Percentiles rank a stretch among this genome's conserved stretches.
phyloP scores from a whole-genome alignment of 2,329 filamentous ascomycete genomes.

The Cladosporium colombiae region DNA sequence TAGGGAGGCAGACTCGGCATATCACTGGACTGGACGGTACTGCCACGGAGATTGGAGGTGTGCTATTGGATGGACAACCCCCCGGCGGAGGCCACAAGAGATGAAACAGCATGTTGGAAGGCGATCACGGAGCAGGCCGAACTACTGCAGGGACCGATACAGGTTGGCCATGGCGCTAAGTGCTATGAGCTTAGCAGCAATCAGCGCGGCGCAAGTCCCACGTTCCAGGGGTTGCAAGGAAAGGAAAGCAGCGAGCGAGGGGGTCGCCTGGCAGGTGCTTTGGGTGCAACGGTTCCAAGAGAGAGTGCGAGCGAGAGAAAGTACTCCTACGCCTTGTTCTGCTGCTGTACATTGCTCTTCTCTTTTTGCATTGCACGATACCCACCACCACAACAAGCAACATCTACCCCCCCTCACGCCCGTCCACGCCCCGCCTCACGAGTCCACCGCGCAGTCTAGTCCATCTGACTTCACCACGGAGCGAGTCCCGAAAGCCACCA shows the following conservation, averaged over 20 bases:
- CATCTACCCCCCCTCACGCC: neutral
- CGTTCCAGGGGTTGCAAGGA: neutral
- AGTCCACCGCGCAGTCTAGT: neutral
- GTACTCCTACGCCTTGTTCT: neutral
- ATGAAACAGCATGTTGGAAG: neutral
- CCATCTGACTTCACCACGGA: slow-evolving; percentile 1
- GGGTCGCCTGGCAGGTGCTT: neutral
- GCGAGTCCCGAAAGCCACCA: slow-evolving; percentile 10
- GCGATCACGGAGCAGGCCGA: neutral
- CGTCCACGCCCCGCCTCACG: slow-evolving; percentile 3
- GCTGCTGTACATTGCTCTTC: neutral
- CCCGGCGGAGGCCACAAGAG: neutral
- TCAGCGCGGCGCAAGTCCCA: neutral
- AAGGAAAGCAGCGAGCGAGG: neutral
- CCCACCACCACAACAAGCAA: neutral
- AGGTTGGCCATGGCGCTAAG: neutral
- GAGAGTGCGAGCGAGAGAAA: neutral
- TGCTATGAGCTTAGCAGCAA: neutral
- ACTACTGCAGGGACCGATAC: too few relatives aligned
- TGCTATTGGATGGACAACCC: neutral
- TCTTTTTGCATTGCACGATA: neutral
- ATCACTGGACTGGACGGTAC: neutral
- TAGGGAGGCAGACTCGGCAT: neutral
- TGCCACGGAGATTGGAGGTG: neutral
- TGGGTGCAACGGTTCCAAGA: neutral